Percentiles rank a stretch among this genome's conserved stretches.
Evolutionary conservation across 75 land plant genomes (phyloP).

Genomic region (Sequoiadendron giganteum): DNA sequence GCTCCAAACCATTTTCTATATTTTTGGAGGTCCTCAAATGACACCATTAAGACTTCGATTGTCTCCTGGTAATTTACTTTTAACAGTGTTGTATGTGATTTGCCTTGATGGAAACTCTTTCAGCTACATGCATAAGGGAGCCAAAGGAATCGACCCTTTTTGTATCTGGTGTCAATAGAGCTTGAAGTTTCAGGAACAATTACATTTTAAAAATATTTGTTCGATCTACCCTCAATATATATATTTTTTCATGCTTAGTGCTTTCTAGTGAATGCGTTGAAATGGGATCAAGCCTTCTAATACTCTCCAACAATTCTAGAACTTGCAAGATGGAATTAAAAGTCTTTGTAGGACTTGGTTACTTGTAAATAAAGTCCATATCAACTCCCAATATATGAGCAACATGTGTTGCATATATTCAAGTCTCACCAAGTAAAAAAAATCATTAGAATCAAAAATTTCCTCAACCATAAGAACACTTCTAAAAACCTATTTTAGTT

Average conservation of each 20-base stretch:
- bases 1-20: background rate
- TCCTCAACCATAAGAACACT: slow-evolving; percentile 48
- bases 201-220: background rate
- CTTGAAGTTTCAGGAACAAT: background rate
- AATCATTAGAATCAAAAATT: slow-evolving; percentile 55
- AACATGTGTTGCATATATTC: slow-evolving; percentile 72
- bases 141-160: background rate
- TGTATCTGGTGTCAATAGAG: background rate
- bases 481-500: slow-evolving; percentile 51
- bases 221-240: background rate
- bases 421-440: slow-evolving; percentile 79
- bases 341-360: slow-evolving; percentile 43
- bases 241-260: background rate
- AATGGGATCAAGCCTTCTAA: background rate
- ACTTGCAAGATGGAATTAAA: slow-evolving; percentile 17
- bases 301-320: slow-evolving; percentile 9
- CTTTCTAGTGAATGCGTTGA: background rate
- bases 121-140: background rate
- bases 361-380: slow-evolving; percentile 60
- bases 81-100: too few relatives aligned
- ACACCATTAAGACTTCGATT: background rate
- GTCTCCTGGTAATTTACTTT: background rate
- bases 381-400: slow-evolving; percentile 61
- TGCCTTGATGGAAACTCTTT: background rate
- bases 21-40: background rate